Conservation (phyloP, 2,329 filamentous ascomycete genomes). For the Paraconiothyrium brasiliense region DNA sequence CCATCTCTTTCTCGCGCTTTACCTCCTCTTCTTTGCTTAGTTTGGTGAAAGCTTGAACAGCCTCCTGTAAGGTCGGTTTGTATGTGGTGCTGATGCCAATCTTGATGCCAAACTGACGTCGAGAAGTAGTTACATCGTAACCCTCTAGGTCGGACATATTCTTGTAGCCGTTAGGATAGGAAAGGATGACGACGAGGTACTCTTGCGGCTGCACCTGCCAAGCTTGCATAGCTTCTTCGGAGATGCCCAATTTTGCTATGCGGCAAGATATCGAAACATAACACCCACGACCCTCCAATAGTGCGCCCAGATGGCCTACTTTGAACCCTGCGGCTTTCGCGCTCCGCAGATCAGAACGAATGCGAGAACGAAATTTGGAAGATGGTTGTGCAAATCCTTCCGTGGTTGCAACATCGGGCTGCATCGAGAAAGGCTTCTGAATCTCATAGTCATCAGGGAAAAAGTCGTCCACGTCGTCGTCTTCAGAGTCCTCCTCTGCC, state of each 20-base stretch:
- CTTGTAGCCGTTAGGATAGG: slow-evolving; percentile 70
- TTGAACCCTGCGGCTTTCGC: slow-evolving; percentile 74
- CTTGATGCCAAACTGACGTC: slow-evolving; percentile 64
- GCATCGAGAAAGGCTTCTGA: slow-evolving; percentile 33
- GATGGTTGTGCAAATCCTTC: slow-evolving; percentile 34
- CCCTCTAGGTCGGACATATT: slow-evolving; percentile 64
- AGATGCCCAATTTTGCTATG: slow-evolving; percentile 75
- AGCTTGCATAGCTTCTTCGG: slow-evolving; percentile 76
- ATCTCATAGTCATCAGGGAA: slow-evolving; percentile 53
- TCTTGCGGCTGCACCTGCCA: slow-evolving; percentile 75
- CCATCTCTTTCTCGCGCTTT: slow-evolving; percentile 32
- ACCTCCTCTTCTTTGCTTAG: slow-evolving; percentile 44
- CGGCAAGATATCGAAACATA: slow-evolving; percentile 75
- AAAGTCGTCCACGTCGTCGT: slow-evolving; percentile 47
- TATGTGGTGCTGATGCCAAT: slow-evolving; percentile 76
- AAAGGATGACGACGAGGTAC: slow-evolving; percentile 78
- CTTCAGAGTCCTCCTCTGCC: slow-evolving; percentile 46
- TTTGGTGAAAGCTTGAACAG: slow-evolving; percentile 61
- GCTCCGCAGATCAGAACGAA: slow-evolving; percentile 68
- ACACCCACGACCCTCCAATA: slow-evolving; percentile 58
- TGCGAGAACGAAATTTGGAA: slow-evolving; percentile 45
- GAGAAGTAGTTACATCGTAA: slow-evolving; percentile 48
- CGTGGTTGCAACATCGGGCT: background rate
- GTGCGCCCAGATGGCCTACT: slow-evolving; percentile 68
- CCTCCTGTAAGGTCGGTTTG: slow-evolving; percentile 71